Evolutionary conservation across 768 basidiomycete genomes (phyloP), one percentile per base, ranked within the genome.

Genomic region (Cytidiella melzeri): DNA sequence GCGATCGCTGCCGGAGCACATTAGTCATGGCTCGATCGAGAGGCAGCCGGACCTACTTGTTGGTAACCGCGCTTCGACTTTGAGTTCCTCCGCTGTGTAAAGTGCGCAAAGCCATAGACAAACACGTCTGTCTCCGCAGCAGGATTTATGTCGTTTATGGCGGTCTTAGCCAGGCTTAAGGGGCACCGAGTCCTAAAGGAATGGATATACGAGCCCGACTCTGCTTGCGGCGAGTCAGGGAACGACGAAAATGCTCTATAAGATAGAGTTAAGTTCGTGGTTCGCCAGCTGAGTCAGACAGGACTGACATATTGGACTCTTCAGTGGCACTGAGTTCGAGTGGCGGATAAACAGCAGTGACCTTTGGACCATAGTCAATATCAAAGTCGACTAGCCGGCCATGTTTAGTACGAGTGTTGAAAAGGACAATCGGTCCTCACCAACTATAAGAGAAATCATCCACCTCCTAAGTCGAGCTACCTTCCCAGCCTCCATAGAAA

Each of bases 241-340:
- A 97, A 92, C 1, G 91, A 82, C 5, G 87, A 89, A 64, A 97
- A 97, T 2, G 92, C 89, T 48, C 93, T 96, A 18, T 40, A 20
- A 27, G 20, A 19, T 45, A 34, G 5, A 28, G 47, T 47, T 62
- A 46, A 54, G 48, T 41, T 44, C 27, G 27, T 46, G 26, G 1
- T 28, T 18, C 21, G 10, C 24, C n/a, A 3, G 36, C 10, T 15
- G 5, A 51, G 19, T 36, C 11, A 41, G 54, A 47, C 19, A 9
- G 7, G n/a, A 69, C 83, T 57, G 47, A 94, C 92, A 96, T 82
- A 58, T 92, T 95, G 64, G 91, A 86, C 27, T 73, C 75, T 61
- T 92, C 89, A 0, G 76, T 68, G 34, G 80, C 76, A 4, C 77
- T 74, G 36, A 94, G 65, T 12, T 73, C 62, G n/a, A 84, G 62